phyloP scores from a whole-genome alignment of 305 asterid genomes.

The Stenogyne calaminthoides region DNA sequence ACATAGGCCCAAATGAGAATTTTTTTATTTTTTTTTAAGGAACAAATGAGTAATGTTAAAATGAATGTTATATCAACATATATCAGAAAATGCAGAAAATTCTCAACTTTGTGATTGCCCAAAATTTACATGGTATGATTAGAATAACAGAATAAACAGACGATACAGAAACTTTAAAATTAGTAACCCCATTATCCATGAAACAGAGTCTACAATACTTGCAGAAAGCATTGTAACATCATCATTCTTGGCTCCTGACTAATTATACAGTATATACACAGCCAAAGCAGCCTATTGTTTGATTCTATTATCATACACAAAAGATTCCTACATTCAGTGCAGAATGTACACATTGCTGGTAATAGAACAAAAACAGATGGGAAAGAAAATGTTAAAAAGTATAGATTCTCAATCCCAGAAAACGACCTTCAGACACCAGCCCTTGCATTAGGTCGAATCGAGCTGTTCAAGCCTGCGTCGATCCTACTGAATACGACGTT shows the following conservation, averaged over 20 bases:
- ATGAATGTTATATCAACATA: background rate
- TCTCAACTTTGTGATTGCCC: background rate
- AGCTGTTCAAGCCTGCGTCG: constrained; percentile 60
- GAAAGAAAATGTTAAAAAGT: background rate
- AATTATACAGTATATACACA: constrained; percentile 49
- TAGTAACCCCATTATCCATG: constrained; percentile 15
- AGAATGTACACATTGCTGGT: constrained; percentile 42
- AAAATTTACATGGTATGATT: background rate
- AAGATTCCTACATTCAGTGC: constrained; percentile 32
- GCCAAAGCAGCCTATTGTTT: constrained; percentile 34
- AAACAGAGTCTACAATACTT: background rate
- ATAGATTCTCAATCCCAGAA: background rate
- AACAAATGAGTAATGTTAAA: background rate
- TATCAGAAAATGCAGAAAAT: background rate
- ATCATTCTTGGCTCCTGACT: constrained; percentile 27
- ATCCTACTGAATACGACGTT: constrained; percentile 79
- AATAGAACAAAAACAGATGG: constrained; percentile 21
- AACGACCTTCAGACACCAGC: constrained; percentile 31
- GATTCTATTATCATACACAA: constrained; percentile 45
- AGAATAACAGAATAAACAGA: background rate
- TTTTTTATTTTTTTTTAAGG: too few species aligned
- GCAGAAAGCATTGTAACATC: constrained; percentile 28
- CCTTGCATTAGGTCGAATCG: constrained; percentile 37
- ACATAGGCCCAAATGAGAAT: background rate
- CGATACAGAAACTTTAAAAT: background rate